Conservation (phyloP, 345 rosid species). For the Physaria fendleri region DNA sequence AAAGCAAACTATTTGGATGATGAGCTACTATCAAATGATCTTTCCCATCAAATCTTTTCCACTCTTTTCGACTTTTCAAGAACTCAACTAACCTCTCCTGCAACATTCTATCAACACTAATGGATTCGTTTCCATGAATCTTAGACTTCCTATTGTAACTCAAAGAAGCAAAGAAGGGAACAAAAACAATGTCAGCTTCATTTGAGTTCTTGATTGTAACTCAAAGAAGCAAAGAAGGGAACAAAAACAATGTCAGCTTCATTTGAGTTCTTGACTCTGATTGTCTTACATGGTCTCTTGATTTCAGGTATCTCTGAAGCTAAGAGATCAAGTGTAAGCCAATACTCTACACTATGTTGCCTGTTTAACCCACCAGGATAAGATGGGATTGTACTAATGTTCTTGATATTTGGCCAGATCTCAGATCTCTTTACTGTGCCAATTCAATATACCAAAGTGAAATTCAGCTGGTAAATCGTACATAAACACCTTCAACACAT, state of each 20-base stretch:
- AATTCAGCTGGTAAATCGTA: slow-evolving; percentile 75
- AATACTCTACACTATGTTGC: slow-evolving; percentile 92
- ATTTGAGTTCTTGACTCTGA: slow-evolving; percentile 55
- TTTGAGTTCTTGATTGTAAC: slow-evolving; percentile 59
- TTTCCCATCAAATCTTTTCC: slow-evolving; percentile 57
- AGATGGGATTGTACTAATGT: slow-evolving; percentile 37
- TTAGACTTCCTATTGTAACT: slow-evolving; percentile 77
- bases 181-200: slow-evolving; percentile 67
- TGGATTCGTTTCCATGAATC: slow-evolving; percentile 45
- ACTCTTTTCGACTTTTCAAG: slow-evolving; percentile 42
- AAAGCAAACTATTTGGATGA: slow-evolving; percentile 79
- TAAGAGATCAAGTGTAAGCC: slow-evolving; percentile 87
- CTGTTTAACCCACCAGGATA: slow-evolving; percentile 84
- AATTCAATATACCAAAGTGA: slow-evolving; percentile 81
- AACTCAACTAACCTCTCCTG: slow-evolving; percentile 56
- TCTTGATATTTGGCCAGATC: slow-evolving; percentile 60
- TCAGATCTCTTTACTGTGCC: slow-evolving; percentile 50
- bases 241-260: slow-evolving; percentile 72
- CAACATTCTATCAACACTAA: slow-evolving; percentile 50
- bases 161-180: slow-evolving; percentile 80
- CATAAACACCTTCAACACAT: slow-evolving; percentile 62
- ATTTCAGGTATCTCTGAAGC: slow-evolving; percentile 44
- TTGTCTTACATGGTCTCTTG: slow-evolving; percentile 45
- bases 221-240: slow-evolving; percentile 79
- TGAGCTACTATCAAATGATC: slow-evolving; percentile 69